A percentile compares a stretch with the other conserved stretches of the same genome.
Conservation (phyloP, 768 basidiomycete genomes). For the Clitopilus passeckerianus region DNA sequence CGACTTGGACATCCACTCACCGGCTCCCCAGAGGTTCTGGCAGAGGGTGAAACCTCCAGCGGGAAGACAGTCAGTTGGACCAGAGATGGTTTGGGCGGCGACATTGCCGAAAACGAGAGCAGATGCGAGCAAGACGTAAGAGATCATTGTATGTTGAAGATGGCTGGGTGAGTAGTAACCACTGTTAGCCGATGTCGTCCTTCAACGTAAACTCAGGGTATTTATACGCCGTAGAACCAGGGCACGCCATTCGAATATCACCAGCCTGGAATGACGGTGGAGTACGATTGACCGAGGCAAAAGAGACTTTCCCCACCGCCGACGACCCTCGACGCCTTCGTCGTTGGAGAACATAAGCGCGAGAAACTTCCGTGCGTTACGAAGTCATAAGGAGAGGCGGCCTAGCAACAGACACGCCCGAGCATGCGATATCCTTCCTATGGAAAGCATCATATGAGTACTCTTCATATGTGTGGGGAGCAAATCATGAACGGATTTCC, state of each 20-base stretch:
- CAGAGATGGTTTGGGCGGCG: conserved; percentile 33
- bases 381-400: background rate
- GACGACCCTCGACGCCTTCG: background rate
- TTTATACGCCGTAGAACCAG: background rate
- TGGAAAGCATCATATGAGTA: background rate
- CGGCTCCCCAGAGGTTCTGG: conserved; percentile 52
- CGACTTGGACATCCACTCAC: conserved; percentile 18
- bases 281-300: background rate
- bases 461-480: background rate
- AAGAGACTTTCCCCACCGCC: background rate
- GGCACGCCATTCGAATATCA: too few relatives aligned
- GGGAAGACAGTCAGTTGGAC: conserved; percentile 37
- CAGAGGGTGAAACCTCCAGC: conserved; percentile 47
- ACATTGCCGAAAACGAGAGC: background rate
- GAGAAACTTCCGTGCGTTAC: background rate
- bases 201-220: background rate
- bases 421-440: background rate
- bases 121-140: background rate
- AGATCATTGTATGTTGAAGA: background rate
- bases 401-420: background rate
- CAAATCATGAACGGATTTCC: background rate
- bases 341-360: background rate
- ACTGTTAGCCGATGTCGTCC: background rate
- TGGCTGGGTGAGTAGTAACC: background rate
- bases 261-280: background rate